Percentiles rank a stretch among this genome's conserved stretches.
Evolutionary conservation across 148 eudicot species (phyloP).

Genomic region (Camellia sinensis): DNA sequence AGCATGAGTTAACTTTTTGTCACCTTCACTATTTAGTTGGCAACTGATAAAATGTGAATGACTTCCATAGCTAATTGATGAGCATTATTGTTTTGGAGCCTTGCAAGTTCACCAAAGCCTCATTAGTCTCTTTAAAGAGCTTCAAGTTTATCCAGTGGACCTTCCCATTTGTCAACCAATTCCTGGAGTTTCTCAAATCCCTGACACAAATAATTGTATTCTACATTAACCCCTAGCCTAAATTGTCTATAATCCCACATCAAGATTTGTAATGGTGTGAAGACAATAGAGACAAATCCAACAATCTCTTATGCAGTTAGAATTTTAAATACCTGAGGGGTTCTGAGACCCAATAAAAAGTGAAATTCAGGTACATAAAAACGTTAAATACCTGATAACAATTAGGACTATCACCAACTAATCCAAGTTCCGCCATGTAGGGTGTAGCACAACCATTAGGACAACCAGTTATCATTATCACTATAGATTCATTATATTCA

Average conservation of each 20-base stretch:
- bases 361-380: background rate
- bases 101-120: slow-evolving; percentile 65
- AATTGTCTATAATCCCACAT: background rate
- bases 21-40: slow-evolving; percentile 52
- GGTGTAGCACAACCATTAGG: slow-evolving; percentile 99
- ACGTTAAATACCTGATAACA: slow-evolving; percentile 73
- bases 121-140: slow-evolving; percentile 69
- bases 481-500: slow-evolving; percentile 66
- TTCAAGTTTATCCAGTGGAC: slow-evolving; percentile 52
- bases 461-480: slow-evolving; percentile 87
- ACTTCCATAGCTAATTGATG: slow-evolving; percentile 81
- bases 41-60: slow-evolving; percentile 63
- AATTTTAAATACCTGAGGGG: background rate
- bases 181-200: slow-evolving; percentile 84
- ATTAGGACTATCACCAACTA: slow-evolving; percentile 98
- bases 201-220: slow-evolving; percentile 31
- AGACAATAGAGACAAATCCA: no score
- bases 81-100: slow-evolving; percentile 64
- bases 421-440: slow-evolving; percentile 99
- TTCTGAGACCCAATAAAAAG: background rate
- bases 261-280: no score
- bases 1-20: background rate
- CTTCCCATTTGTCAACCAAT: slow-evolving; percentile 81
- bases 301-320: no score
- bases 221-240: background rate